Evolutionary conservation across 768 basidiomycete genomes (phyloP), one percentile per base, ranked within the genome.

Genomic region (Cubamyces sp.): DNA sequence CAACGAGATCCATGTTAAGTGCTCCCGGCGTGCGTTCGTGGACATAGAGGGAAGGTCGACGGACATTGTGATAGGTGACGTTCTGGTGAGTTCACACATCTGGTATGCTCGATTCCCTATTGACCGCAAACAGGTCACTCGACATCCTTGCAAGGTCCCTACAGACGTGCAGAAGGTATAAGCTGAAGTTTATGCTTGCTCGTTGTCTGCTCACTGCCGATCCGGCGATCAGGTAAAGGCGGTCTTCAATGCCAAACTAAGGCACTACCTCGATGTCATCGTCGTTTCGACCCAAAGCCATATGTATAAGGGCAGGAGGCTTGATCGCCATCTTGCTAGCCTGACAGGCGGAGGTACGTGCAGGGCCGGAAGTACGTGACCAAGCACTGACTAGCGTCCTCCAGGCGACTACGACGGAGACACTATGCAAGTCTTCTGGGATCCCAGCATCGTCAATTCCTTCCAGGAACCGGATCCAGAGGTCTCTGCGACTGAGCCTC

Each of bases 371-470:
- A 25, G 23, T 1, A 21, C 59, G 34, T 30, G n/a, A 40, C 51
- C 5, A 48, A 45, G 21, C 25, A 26, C 6, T 8, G 5, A 12
- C 18, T 25, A 56, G 51, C 12, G 21, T 15, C 3, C 48, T 54
- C 48, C 45, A 85, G 87, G 88, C 21, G 89, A 90, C 63, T 89
- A 89, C 64, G 89, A 90, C 65, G 89, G 89, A 1, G 88, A 89
- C 62, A 85, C 80, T 18, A 82, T 80, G 4, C 71, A 79, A 7
- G 80, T 83, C 1, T 84, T 86, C 34, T 89, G 84, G 82, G 77
- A 87, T 28, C 82, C 82, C 0, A 70, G 75, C 16, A 76, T 91
- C 21, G 87, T 91, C 14, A 46, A 72, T 4, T 53, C 66, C 1
- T 92, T 92, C 71, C 69, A 62, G n/a, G 83, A 85, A 62, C 83